Evolutionary conservation across 1,139 yeast species (phyloP).

Genomic region (Candida tetrigidarum): DNA sequence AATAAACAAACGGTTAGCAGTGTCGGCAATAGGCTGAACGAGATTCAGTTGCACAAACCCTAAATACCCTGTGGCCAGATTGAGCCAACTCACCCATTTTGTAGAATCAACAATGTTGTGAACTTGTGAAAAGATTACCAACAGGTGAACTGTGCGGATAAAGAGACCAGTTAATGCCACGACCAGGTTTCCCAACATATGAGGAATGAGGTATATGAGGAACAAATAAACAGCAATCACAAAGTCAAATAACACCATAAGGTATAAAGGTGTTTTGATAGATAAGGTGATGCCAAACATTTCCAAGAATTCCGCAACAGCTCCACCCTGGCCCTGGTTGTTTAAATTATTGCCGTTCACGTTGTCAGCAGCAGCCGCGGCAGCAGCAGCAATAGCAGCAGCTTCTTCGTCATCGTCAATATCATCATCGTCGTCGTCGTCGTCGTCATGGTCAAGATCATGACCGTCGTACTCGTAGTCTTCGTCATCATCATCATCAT

Average conservation of each 20-base stretch:
- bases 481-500: constrained; percentile 5
- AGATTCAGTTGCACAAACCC: constrained; percentile 8
- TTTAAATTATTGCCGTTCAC: constrained; percentile 12
- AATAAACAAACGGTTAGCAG: constrained; percentile 25
- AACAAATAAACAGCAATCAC: constrained; percentile 48
- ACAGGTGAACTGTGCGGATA: background rate
- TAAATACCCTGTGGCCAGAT: background rate
- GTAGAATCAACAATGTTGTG: background rate
- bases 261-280: constrained; percentile 38
- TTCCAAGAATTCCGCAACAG: constrained; percentile 34
- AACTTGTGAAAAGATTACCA: background rate
- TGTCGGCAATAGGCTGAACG: constrained; percentile 23
- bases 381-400: constrained; percentile 17
- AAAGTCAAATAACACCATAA: constrained; percentile 43
- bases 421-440: constrained; percentile 12
- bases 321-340: constrained; percentile 17
- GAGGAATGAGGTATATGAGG: constrained; percentile 58
- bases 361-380: constrained; percentile 18
- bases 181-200: constrained; percentile 46
- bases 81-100: background rate
- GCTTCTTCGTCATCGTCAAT: constrained; percentile 17
- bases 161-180: background rate
- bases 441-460: constrained; percentile 10
- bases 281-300: constrained; percentile 41
- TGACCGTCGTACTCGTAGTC: constrained; percentile 14